phyloP scores from a whole-genome alignment of 2,329 filamentous ascomycete species.

The Dothideomycetes sp. region DNA sequence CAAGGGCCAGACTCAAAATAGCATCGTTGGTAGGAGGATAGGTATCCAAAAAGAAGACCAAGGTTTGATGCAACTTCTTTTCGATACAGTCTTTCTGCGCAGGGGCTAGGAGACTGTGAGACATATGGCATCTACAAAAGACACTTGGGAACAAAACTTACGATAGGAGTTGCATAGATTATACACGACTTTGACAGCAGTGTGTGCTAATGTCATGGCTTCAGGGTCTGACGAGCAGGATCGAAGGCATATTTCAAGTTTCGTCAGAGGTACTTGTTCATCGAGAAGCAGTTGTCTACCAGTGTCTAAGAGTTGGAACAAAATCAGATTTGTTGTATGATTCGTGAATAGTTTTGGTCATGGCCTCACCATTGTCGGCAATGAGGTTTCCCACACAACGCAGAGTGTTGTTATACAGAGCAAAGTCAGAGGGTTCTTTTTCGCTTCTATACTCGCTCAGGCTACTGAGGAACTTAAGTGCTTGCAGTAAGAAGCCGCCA shows the following conservation, averaged over 20 bases:
- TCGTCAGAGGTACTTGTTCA: slow-evolving; percentile 7
- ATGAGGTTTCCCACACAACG: slow-evolving; percentile 16
- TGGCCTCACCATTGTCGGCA: slow-evolving; percentile 15
- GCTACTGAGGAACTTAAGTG: background rate
- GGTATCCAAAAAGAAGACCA: slow-evolving; percentile 11
- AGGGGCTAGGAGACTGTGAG: too few relatives aligned
- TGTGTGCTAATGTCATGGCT: slow-evolving; percentile 1
- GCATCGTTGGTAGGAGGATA: slow-evolving; percentile 4
- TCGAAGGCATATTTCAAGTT: background rate
- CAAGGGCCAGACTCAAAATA: slow-evolving; percentile 5
- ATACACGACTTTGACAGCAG: slow-evolving; percentile 14
- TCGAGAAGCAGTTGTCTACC: slow-evolving; percentile 2
- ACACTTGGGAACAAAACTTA: background rate
- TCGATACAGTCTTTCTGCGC: slow-evolving; percentile 11
- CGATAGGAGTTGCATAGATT: slow-evolving; percentile 15
- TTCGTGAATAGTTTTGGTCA: too few relatives aligned
- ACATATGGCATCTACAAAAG: background rate
- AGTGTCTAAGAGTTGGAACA: too few relatives aligned
- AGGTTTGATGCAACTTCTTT: slow-evolving; percentile 12
- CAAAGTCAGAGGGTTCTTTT: background rate
- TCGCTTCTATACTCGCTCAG: slow-evolving; percentile 1
- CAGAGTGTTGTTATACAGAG: slow-evolving; percentile 6
- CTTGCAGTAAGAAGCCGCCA: background rate
- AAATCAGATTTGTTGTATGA: background rate
- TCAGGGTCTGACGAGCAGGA: background rate